Evolutionary conservation across 768 basidiomycete genomes (phyloP).

Genomic region (Lactarius indigo): DNA sequence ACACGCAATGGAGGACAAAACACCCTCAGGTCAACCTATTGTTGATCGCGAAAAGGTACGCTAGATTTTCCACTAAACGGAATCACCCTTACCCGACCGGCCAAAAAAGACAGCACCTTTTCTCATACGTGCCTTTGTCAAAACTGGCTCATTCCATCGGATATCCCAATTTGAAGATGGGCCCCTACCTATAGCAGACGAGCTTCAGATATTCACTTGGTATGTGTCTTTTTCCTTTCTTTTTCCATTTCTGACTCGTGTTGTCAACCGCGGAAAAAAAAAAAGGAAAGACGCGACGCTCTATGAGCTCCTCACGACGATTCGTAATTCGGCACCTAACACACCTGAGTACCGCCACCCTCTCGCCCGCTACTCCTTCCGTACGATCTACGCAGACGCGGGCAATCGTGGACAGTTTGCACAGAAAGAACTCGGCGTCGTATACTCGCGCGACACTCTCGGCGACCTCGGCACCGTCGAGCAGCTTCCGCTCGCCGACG

Average conservation of each 20-base stretch:
- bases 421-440: conserved; percentile 75
- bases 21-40: conserved; percentile 44
- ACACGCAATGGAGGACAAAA: conserved; percentile 37
- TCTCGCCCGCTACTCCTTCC: conserved; percentile 77
- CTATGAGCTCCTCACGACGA: conserved; percentile 71
- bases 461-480: conserved; percentile 70
- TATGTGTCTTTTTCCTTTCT: conserved; percentile 31
- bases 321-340: conserved; percentile 67
- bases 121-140: conserved; percentile 77
- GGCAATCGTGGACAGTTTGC: conserved; percentile 67
- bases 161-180: conserved; percentile 74
- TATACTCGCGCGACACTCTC: conserved; percentile 81
- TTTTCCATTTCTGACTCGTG: neutral
- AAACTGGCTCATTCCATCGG: conserved; percentile 76
- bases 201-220: conserved; percentile 83
- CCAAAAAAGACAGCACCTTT: conserved; percentile 68
- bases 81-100: neutral
- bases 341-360: conserved; percentile 75
- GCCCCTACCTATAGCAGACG: conserved; percentile 70
- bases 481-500: conserved; percentile 52
- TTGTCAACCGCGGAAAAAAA: neutral
- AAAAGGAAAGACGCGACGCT: conserved; percentile 79
- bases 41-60: conserved; percentile 59
- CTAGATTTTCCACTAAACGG: neutral
- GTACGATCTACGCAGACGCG: conserved; percentile 73